Base-by-base conservation (phyloP, 2,329 filamentous ascomycete species). In the Beauveria varroae region DNA sequence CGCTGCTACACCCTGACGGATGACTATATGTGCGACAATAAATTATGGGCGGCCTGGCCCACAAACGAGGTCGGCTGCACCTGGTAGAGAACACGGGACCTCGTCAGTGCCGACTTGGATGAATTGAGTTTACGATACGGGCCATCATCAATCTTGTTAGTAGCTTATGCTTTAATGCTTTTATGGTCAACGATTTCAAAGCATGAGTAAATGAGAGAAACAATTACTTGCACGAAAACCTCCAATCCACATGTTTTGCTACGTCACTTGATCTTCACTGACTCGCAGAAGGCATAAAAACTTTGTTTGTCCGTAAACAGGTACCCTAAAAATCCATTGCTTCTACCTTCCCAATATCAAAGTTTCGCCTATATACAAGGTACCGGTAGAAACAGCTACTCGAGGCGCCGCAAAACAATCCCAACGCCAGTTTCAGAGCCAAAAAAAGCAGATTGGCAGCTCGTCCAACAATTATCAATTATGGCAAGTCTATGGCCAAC, bases 331-430 rank as follows among this genome's bases (percentile, higher is more conserved):
- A 20, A 12, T 9, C 9, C 56, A 24, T 30, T 41, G 56, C 56
- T 58, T 51, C 56, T 58, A 58, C 46, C 56, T 12, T 58, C 34
- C 46, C 22, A 58, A 43, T 43, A 51, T 58, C 26, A 34, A 58
- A 58, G 9, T 50, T 14, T 50, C 20, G 46, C 44, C 34, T 58
- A 58, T 58, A 51, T 51, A 58, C 56, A 58, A 58, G 56, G 46
- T 47, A 30, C 46, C 18, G 24, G 56, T 30, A 43, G 30, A 28
- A 44, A 43, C 18, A 22, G 24, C 56, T 51, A 6, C 34, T 28
- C 10, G n/a, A 44, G 24, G 41, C 41, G 22, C 41, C 30, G 1
- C 22, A 24, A 50, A 28, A 41, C 24, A 43, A 58, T 37, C 24
- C 34, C 22, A 51, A 58, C 56, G 56, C 56, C 56, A 4, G 22